Base-by-base conservation (phyloP, 352 stramenopile genomes). In the Pythium phragmiticola region DNA sequence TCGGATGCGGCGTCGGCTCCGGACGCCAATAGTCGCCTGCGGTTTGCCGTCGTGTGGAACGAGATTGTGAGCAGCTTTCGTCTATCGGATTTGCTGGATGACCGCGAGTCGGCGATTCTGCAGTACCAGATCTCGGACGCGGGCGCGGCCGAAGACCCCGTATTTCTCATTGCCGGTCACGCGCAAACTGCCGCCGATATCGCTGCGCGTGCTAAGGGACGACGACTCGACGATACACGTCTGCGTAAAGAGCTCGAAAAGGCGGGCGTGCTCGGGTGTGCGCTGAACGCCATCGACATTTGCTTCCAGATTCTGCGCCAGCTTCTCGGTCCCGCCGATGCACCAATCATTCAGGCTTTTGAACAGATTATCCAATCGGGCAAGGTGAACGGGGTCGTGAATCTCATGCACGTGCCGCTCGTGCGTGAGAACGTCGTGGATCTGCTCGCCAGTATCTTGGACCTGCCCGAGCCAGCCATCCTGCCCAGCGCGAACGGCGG, bases 41-140 rank as follows among this genome's bases (percentile, higher is more conserved):
- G 87, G 14, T 96, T 96, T 56, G 84, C 84, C 2, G 86, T 96
- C 0, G 87, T 96, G 8, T 96, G 87, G 87, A 96, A 96, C 47
- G 87, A 94, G 53, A 92, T 94, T 62, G 77, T 96, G 16, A 96
- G 86, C 74, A 94, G 87, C 68, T 96, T 94, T 61, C 85, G 87
- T 21, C 62, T 96, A 48, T 93, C 85, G 1, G 87, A 96, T 67
- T 74, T 96, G 51, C 69, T 96, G 33, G 87, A 96, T 56, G 86
- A 96, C 60, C 79, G 87, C 34, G 85, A 96, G 66, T 93, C 85
- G 8, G 86, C 87, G 0, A 93, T 96, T 65, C 68, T 96, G 39
- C 87, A 96, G 60, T 96, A 96, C 53, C 85, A 96, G 65, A 96
- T 96, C 58, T 88, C 85, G 12, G 84, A 92, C 58, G 83, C 76